A percentile compares a stretch with the other conserved stretches of the same genome.
Evolutionary conservation across 2,329 filamentous ascomycete species (phyloP).

Genomic region (Fusarium agapanthi): DNA sequence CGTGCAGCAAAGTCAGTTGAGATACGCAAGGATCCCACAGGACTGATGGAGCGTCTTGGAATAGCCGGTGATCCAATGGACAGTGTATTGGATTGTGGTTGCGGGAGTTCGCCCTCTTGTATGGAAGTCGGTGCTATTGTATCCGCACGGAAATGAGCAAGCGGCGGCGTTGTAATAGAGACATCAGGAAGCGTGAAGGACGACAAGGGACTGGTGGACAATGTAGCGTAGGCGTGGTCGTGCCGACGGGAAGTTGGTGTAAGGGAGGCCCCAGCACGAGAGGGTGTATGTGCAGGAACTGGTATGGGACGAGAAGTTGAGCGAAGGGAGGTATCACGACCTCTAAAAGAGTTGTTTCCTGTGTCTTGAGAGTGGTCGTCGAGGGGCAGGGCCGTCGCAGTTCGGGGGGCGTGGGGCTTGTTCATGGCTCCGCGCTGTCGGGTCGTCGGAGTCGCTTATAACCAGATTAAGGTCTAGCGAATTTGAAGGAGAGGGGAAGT

Average conservation of each 20-base stretch:
- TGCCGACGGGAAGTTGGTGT: constrained; percentile 30
- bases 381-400: constrained; percentile 41
- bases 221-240: constrained; percentile 31
- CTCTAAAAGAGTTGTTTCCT: constrained; percentile 20
- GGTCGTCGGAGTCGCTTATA: constrained; percentile 34
- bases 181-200: constrained; percentile 39
- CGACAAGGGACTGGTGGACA: constrained; percentile 29
- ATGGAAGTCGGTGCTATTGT: constrained; percentile 47
- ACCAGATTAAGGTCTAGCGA: constrained; percentile 29
- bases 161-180: constrained; percentile 36
- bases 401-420: constrained; percentile 41
- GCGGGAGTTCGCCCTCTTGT: constrained; percentile 33
- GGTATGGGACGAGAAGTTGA: constrained; percentile 34
- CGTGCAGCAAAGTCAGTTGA: constrained; percentile 48
- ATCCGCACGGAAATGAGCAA: constrained; percentile 39
- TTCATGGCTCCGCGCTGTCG: constrained; percentile 44
- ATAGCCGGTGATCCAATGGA: constrained; percentile 15
- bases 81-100: constrained; percentile 20
- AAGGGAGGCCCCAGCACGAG: constrained; percentile 25
- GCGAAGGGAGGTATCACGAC: constrained; percentile 34
- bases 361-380: constrained; percentile 29
- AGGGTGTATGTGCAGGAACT: constrained; percentile 25
- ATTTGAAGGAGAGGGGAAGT: background rate
- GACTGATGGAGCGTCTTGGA: constrained; percentile 29
- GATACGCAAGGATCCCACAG: constrained; percentile 47